Evolutionary conservation across 2,329 filamentous ascomycete genomes (phyloP).

Genomic region (Graphilbum fragrans): DNA sequence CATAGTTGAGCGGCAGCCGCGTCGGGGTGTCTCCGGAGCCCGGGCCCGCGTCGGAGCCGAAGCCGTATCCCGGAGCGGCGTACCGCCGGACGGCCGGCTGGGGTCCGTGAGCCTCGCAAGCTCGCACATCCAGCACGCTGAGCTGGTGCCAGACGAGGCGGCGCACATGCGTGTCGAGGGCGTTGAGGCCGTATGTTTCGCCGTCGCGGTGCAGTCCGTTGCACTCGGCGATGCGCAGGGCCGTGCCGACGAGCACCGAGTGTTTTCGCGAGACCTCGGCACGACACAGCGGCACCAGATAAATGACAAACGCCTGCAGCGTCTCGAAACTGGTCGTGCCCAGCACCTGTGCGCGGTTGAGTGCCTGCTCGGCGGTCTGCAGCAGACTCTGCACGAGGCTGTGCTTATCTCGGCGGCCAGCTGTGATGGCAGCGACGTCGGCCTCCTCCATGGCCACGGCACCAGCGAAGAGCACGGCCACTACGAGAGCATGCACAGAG

Average conservation of each 20-base stretch:
- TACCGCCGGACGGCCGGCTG: conserved; percentile 54
- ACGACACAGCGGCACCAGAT: conserved; percentile 59
- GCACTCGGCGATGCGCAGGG: conserved; percentile 62
- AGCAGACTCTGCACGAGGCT: conserved; percentile 49
- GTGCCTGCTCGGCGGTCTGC: conserved; percentile 52
- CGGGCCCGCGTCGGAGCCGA: too few species aligned
- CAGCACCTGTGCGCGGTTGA: conserved; percentile 59
- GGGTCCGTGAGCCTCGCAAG: conserved; percentile 63
- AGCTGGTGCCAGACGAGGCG: conserved; percentile 68
- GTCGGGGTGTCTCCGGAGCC: conserved; percentile 58
- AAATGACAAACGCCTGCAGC: conserved; percentile 66
- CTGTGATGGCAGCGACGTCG: conserved; percentile 35
- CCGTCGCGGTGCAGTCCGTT: conserved; percentile 67
- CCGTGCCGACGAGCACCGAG: conserved; percentile 59
- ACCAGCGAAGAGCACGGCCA: conserved; percentile 57
- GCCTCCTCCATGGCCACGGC: conserved; percentile 52
- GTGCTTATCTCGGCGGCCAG: conserved; percentile 24
- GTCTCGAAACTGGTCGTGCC: conserved; percentile 61
- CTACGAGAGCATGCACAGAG: conserved; percentile 56
- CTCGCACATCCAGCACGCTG: conserved; percentile 64
- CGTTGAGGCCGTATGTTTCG: conserved; percentile 49
- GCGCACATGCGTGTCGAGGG: conserved; percentile 59
- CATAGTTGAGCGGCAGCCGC: conserved; percentile 56
- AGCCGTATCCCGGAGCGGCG: too few species aligned
- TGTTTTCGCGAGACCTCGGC: conserved; percentile 62